Conservation (phyloP, 768 basidiomycete species). For the Macrocybe gigantea region DNA sequence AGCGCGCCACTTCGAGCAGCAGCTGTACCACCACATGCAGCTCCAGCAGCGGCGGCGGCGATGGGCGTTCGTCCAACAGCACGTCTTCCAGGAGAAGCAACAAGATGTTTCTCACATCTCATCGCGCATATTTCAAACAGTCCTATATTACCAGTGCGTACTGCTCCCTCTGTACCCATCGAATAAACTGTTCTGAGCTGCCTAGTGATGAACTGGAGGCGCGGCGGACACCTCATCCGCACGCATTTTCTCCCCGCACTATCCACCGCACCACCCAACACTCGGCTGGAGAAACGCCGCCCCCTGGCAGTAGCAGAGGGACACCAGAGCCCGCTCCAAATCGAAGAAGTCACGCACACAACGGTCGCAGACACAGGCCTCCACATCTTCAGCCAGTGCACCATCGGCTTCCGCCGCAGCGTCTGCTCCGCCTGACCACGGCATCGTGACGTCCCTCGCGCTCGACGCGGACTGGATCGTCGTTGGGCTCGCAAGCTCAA, state of each 20-base stretch:
- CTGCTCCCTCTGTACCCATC: conserved; percentile 4
- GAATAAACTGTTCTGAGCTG: background rate
- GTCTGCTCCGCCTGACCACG: conserved; percentile 33
- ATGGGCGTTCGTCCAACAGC: background rate
- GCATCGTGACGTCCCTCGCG: conserved; percentile 83
- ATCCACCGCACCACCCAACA: background rate
- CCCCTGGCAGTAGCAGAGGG: background rate
- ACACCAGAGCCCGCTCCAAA: background rate
- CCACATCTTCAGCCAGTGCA: background rate
- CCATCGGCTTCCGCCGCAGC: conserved; percentile 9
- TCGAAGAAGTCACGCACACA: background rate
- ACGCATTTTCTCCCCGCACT: conserved; percentile 44
- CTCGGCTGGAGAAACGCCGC: background rate
- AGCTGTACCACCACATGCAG: too few species aligned
- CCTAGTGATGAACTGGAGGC: conserved; percentile 75
- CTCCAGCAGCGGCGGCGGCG: conserved; percentile 3
- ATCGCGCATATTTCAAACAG: conserved; percentile 47
- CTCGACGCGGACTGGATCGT: conserved; percentile 82
- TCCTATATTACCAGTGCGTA: conserved; percentile 66
- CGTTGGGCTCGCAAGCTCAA: conserved; percentile 80
- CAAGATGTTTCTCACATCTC: conserved; percentile 7
- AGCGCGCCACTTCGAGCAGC: background rate
- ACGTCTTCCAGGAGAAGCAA: conserved; percentile 51
- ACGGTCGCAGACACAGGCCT: background rate
- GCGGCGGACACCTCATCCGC: conserved; percentile 64